A percentile compares a stretch with the other conserved stretches of the same genome.
Conservation (phyloP, 495 filamentous ascomycete species). For the Aspergillus bridgeri region DNA sequence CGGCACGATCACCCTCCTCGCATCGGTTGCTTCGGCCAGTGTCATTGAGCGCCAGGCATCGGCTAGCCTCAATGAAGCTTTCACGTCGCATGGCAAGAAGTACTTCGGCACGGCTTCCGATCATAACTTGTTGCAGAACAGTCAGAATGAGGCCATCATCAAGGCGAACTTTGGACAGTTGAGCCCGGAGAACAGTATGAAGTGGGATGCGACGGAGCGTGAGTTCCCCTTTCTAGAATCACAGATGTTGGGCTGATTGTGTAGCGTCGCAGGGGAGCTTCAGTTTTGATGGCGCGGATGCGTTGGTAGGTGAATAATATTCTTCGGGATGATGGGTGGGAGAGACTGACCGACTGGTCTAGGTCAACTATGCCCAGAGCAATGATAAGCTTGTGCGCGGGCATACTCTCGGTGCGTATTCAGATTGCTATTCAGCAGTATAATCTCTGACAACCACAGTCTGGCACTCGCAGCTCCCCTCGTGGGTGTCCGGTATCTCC, state of each 20-base stretch:
- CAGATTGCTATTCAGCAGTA: not conserved
- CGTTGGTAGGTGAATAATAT: slow-evolving; percentile 24
- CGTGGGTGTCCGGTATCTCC: slow-evolving; percentile 43
- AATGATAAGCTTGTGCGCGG: slow-evolving; percentile 49
- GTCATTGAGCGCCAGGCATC: slow-evolving; percentile 9
- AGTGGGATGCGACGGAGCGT: slow-evolving; percentile 47
- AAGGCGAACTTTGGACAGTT: slow-evolving; percentile 47
- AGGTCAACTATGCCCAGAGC: slow-evolving; percentile 44
- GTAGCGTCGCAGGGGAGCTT: slow-evolving; percentile 38
- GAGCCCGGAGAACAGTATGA: slow-evolving; percentile 57
- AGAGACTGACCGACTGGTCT: not conserved
- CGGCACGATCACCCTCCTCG: slow-evolving; percentile 2
- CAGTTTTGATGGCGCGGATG: slow-evolving; percentile 40
- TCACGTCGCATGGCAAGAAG: slow-evolving; percentile 16
- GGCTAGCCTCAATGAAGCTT: slow-evolving; percentile 11
- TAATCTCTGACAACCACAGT: slow-evolving; percentile 20
- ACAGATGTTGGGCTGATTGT: slow-evolving; percentile 9
- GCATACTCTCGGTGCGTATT: slow-evolving; percentile 41
- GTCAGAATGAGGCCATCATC: slow-evolving; percentile 33
- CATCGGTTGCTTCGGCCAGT: slow-evolving; percentile 7
- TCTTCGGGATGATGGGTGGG: not conserved
- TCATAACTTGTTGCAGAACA: slow-evolving; percentile 18
- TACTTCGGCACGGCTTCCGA: slow-evolving; percentile 28
- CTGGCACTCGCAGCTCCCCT: slow-evolving; percentile 54
- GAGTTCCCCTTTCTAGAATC: slow-evolving; percentile 2